Evolutionary conservation across 495 filamentous ascomycete genomes (phyloP).

Genomic region (Clohesyomyces aquaticus): DNA sequence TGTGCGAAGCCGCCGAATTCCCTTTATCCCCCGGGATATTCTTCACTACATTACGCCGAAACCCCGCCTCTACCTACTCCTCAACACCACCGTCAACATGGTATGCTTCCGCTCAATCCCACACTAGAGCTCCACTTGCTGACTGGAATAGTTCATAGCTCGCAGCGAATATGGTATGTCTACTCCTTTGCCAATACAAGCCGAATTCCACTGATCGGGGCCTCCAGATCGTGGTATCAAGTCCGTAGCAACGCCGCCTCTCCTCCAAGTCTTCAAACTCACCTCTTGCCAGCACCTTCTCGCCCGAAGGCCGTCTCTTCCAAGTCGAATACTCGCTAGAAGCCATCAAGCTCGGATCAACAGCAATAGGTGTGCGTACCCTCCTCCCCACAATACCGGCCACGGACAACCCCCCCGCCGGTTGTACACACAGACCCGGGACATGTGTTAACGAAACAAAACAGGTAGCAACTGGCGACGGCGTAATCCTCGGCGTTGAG

Average conservation of each 20-base stretch:
- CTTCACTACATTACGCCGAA: neutral
- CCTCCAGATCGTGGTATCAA: conserved; percentile 94
- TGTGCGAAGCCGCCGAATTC: neutral
- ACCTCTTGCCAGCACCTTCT: conserved; percentile 82
- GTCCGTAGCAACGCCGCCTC: conserved; percentile 57
- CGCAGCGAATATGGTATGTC: conserved; percentile 97
- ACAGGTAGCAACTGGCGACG: conserved; percentile 85
- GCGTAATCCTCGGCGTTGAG: conserved; percentile 95
- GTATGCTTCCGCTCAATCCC: conserved; percentile 26
- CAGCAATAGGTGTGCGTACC: conserved; percentile 83
- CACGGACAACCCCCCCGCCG: neutral
- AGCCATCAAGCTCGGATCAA: conserved; percentile 98
- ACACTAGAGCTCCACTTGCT: conserved; percentile 24
- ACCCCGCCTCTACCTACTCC: neutral
- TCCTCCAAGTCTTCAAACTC: conserved; percentile 13
- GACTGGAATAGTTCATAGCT: conserved; percentile 78
- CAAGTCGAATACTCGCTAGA: conserved; percentile 99
- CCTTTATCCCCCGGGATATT: neutral
- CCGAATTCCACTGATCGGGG: conserved; percentile 34
- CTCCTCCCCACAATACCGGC: conserved; percentile 10
- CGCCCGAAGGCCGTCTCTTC: conserved; percentile 98
- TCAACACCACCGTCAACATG: conserved; percentile 20
- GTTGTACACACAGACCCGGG: conserved; percentile 9
- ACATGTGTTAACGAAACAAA: conserved; percentile 13
- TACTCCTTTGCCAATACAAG: conserved; percentile 28